Evolutionary conservation across 495 filamentous ascomycete genomes (phyloP).

Genomic region (Cudoniella acicularis): DNA sequence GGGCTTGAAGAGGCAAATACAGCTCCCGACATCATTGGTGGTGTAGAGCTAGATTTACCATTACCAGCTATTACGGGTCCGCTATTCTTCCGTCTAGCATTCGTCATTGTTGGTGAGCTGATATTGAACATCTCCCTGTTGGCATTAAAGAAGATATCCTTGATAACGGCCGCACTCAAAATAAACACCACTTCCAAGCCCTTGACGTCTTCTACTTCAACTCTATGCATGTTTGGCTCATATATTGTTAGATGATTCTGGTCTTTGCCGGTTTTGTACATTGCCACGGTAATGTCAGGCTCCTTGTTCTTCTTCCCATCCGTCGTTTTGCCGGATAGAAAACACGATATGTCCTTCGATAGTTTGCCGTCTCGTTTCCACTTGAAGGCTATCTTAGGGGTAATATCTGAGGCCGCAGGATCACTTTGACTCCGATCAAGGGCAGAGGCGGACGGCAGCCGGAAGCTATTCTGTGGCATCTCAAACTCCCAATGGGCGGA

Average conservation of each 20-base stretch:
- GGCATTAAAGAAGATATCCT: conserved; percentile 74
- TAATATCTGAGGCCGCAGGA: conserved; percentile 61
- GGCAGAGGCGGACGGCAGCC: conserved; percentile 67
- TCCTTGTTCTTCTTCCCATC: conserved; percentile 75
- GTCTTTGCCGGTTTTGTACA: conserved; percentile 57
- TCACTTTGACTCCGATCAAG: conserved; percentile 74
- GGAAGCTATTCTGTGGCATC: conserved; percentile 82
- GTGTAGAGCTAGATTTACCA: conserved; percentile 13
- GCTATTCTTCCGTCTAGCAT: conserved; percentile 23
- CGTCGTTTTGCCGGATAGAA: conserved; percentile 70
- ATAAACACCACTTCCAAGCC: conserved; percentile 86
- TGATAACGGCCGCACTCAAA: conserved; percentile 78
- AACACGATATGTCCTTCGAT: conserved; percentile 74
- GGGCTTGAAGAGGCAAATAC: conserved; percentile 1
- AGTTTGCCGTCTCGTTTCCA: conserved; percentile 92
- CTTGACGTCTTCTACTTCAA: conserved; percentile 91
- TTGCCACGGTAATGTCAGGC: conserved; percentile 86
- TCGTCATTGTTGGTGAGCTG: conserved; percentile 26
- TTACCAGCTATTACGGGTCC: conserved; percentile 22
- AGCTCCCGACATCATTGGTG: conserved; percentile 25
- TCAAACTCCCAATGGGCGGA: conserved; percentile 86
- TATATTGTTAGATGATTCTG: conserved; percentile 67
- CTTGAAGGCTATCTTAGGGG: conserved; percentile 78
- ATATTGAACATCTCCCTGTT: conserved; percentile 78
- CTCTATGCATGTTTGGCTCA: conserved; percentile 83